Base-by-base conservation (phyloP, 345 rosid genomes). In the Rhizophora mangle region DNA sequence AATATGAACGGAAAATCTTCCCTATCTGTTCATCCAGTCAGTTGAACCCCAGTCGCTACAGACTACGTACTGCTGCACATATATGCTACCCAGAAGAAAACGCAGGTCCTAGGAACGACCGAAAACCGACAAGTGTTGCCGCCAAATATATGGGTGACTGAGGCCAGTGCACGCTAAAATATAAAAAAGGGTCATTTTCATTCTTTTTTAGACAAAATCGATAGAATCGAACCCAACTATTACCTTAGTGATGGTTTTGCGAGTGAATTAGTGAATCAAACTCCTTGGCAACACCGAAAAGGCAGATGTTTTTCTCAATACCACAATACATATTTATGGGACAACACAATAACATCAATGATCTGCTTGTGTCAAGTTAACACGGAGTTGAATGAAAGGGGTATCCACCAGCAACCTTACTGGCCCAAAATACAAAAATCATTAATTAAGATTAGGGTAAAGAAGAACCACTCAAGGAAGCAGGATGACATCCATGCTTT, bases 361-460 rank as follows among this genome's bases (percentile, higher is more conserved):
- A 63, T 72, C 55, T 32, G 56, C 60, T 56, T 56, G 24, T 6
- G 26, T 27, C 32, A 21, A 18, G 60, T 62, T 56, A 69, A 37
- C 67, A 72, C 59, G 30, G 64, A 43, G 62, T 65, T 49, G 77
- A 53, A 65, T 5, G 65, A 24, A 79, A 54, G 20, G 63, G 21
- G 62, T 60, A 63, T 74, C 69, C 55, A 67, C 74, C 78, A 75
- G 68, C 61, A 70, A 56, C 47, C 68, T 51, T 60, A 55, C 81
- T 58, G 77, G 82, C 49, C 39, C 65, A 71, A 56, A 71, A 47
- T 30, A 70, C 69, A 63, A 70, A 68, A 72, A 31, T 49, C 72
- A 71, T 66, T 71, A 31, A 62, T 30, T 54, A 72, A 29, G 36
- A 57, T 9, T 27, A 68, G 59, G 65, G 65, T 57, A 73, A 79